Percentiles rank a stretch among this genome's conserved stretches.
Conservation (phyloP, 2,329 filamentous ascomycete species). For the Trichoderma citrinoviride region DNA sequence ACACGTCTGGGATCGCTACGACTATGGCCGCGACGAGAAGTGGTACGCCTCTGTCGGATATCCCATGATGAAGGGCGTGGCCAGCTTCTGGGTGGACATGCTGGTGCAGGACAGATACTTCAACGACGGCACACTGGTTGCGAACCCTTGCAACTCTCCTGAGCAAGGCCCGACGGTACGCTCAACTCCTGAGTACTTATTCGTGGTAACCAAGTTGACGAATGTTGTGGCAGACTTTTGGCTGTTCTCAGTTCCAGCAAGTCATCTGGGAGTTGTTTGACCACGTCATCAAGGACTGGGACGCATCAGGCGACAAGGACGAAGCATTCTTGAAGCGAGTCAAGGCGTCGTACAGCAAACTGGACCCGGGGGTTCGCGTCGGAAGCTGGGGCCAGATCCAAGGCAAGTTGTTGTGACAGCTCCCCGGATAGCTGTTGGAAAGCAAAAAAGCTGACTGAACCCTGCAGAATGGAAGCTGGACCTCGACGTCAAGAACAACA, state of each 20-base stretch:
- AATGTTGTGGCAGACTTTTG: constrained; percentile 41
- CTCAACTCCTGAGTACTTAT: neutral
- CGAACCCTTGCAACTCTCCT: constrained; percentile 57
- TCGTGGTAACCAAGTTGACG: neutral
- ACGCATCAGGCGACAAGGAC: constrained; percentile 29
- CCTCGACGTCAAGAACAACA: constrained; percentile 21
- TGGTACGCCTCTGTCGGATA: constrained; percentile 52
- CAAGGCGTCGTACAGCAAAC: neutral
- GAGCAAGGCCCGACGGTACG: constrained; percentile 49
- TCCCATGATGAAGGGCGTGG: constrained; percentile 51
- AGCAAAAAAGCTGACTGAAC: neutral
- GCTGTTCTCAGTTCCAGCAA: constrained; percentile 54
- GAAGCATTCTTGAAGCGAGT: constrained; percentile 36
- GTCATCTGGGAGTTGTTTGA: constrained; percentile 46
- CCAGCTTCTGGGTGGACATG: constrained; percentile 55
- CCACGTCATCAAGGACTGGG: constrained; percentile 34
- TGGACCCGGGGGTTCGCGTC: constrained; percentile 16
- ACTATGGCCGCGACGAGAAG: constrained; percentile 47
- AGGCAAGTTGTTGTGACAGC: constrained; percentile 29
- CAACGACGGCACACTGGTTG: constrained; percentile 52
- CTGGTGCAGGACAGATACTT: constrained; percentile 49
- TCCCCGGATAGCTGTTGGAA: neutral
- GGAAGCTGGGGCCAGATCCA: constrained; percentile 22
- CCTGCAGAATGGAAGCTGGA: constrained; percentile 18
- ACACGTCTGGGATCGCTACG: constrained; percentile 57